Evolutionary conservation across 306 rosid genomes (phyloP).

Genomic region (Pterocarpus macrocarpus): DNA sequence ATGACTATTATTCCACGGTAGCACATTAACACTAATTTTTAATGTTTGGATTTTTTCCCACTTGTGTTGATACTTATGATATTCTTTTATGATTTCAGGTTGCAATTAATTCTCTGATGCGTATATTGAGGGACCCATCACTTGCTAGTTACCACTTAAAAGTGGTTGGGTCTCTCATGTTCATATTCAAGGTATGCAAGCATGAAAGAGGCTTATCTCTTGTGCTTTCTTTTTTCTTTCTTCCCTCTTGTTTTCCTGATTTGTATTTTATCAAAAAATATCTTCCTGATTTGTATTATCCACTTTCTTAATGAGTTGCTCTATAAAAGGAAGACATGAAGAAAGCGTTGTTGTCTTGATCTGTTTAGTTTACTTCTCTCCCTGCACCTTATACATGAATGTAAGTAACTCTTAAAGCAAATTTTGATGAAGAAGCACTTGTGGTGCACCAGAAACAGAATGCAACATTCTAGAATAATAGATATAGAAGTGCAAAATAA

Average conservation of each 20-base stretch:
- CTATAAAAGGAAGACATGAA: not conserved
- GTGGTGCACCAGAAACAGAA: conserved; percentile 10
- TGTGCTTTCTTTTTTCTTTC: conserved; percentile 1
- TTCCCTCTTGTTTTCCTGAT: not conserved
- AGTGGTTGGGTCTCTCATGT: conserved; percentile 98
- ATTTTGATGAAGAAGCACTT: no score
- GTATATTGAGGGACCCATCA: conserved; percentile 97
- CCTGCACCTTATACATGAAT: not conserved
- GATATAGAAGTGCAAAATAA: not conserved
- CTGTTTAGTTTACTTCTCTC: not conserved
- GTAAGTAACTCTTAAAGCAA: not conserved
- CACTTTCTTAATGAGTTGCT: not conserved
- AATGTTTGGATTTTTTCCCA: conserved; percentile 27
- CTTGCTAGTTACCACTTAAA: conserved; percentile 90
- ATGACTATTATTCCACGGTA: conserved; percentile 96
- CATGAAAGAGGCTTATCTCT: conserved; percentile 12
- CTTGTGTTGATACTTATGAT: conserved; percentile 30
- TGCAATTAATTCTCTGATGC: conserved; percentile 97
- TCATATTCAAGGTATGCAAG: conserved; percentile 89
- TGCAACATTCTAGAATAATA: not conserved
- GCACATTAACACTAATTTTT: conserved; percentile 36
- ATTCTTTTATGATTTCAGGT: conserved; percentile 63
- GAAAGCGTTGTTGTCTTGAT: not conserved
- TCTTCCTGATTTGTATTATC: not conserved
- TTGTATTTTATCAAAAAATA: no score